These are phyloP conservation scores for Prunus davidiana DNA, from an alignment of 306 rosid species.

Conservation along the genomic window DNA sequence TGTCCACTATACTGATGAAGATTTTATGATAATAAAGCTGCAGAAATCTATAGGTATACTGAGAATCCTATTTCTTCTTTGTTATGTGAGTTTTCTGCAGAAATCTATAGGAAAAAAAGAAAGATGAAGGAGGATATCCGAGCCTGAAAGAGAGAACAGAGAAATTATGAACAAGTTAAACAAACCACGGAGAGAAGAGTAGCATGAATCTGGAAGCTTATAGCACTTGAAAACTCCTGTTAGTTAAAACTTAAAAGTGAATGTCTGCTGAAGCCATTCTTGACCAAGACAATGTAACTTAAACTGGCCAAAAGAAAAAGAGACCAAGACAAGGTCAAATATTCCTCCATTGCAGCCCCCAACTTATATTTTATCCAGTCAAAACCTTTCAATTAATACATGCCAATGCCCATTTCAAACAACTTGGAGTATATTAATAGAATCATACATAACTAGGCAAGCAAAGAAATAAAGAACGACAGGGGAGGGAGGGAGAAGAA, in stretches of 20 bases:
- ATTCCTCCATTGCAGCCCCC: background rate
- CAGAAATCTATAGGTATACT: background rate
- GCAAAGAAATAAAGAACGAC: too few relatives aligned
- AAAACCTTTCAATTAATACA: constrained; percentile 14
- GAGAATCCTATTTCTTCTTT: too few relatives aligned
- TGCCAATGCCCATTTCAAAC: constrained; percentile 12
- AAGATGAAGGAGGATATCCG: too few relatives aligned
- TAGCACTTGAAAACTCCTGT: background rate
- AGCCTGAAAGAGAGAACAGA: too few relatives aligned
- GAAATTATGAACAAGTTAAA: too few relatives aligned
- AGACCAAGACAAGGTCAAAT: constrained; percentile 25
- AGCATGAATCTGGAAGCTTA: background rate
- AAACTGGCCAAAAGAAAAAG: background rate
- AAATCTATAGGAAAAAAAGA: too few relatives aligned
- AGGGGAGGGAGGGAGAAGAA: background rate
- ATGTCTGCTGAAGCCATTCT: background rate
- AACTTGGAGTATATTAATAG: background rate
- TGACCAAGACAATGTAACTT: background rate
- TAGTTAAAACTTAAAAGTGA: background rate
- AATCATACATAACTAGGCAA: background rate
- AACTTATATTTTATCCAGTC: background rate
- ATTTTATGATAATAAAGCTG: background rate
- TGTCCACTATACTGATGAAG: background rate
- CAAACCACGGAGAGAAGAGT: too few relatives aligned
- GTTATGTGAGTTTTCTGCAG: too few relatives aligned